Conservation (phyloP, 495 filamentous ascomycete species). For the Penicillium verhagenii region DNA sequence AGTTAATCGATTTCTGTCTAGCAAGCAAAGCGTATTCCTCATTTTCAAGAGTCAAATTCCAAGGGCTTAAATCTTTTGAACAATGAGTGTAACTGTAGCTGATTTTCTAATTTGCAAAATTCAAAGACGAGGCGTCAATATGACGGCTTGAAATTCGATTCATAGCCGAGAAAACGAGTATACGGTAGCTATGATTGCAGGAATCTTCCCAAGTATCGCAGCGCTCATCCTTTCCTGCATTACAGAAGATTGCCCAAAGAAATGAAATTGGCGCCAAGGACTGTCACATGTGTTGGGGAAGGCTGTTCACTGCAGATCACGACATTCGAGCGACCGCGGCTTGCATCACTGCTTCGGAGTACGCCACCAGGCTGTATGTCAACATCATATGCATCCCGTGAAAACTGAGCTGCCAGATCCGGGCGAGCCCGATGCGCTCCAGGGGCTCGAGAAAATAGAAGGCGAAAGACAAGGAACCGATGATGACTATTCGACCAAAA, state of each 20-base stretch:
- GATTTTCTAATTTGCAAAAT: not conserved
- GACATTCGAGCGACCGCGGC: not conserved
- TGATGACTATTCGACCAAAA: constrained; percentile 5
- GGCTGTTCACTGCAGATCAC: not conserved
- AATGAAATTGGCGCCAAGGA: not conserved
- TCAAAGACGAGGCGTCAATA: not conserved
- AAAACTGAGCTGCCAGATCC: constrained; percentile 1
- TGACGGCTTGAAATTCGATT: not conserved
- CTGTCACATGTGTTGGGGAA: not conserved
- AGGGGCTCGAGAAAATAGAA: constrained; percentile 8
- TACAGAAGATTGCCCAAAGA: not conserved
- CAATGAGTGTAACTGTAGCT: no score
- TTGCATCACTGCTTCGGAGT: constrained; percentile 1
- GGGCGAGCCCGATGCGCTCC: not conserved
- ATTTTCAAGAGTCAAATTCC: no score
- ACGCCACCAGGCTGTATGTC: not conserved
- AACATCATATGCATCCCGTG: constrained; percentile 2
- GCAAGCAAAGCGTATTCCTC: no score
- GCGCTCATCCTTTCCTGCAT: not conserved
- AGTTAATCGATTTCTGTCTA: no score
- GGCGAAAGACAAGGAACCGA: not conserved
- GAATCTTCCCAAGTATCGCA: not conserved
- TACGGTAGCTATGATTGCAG: not conserved
- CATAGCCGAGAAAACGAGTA: not conserved
- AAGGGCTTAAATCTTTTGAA: no score